Conservation (phyloP, 495 filamentous ascomycete genomes). For the Beverwykella pulmonaria region DNA sequence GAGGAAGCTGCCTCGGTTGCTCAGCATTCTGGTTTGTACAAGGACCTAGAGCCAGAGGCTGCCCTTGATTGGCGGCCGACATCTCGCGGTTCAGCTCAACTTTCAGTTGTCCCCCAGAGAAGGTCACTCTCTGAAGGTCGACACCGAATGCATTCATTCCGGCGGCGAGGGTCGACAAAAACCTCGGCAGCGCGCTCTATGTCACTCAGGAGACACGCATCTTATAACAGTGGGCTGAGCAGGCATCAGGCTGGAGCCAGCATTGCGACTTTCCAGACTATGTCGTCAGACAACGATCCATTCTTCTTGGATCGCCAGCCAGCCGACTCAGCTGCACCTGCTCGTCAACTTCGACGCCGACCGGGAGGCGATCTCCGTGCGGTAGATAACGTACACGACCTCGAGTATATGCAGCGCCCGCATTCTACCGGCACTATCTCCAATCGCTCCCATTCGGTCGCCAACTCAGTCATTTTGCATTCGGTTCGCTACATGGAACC, state of each 20-base stretch:
- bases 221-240: conserved; percentile 72
- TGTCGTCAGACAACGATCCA: conserved; percentile 46
- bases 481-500: conserved; percentile 22
- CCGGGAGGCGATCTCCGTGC: conserved; percentile 89
- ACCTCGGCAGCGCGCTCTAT: conserved; percentile 28
- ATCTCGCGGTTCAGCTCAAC: conserved; percentile 21
- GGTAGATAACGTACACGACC: conserved; percentile 71
- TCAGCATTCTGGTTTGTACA: conserved; percentile 29
- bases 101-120: conserved; percentile 12
- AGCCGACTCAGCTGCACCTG: conserved; percentile 18
- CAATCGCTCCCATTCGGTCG: conserved; percentile 68
- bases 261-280: conserved; percentile 55
- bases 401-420: conserved; percentile 63
- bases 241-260: conserved; percentile 60
- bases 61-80: conserved; percentile 5
- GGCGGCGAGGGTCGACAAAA: conserved; percentile 31
- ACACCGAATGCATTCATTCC: conserved; percentile 29
- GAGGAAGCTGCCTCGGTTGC: neutral
- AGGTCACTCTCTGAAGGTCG: conserved; percentile 17
- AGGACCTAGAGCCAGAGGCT: conserved; percentile 4
- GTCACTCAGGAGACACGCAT: conserved; percentile 63
- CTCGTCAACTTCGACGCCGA: conserved; percentile 71
- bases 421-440: conserved; percentile 72
- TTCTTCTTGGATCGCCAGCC: conserved; percentile 48
- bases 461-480: conserved; percentile 56